Base-by-base conservation (phyloP, 208 protist genomes). In the Trypanosoma rangeli region DNA sequence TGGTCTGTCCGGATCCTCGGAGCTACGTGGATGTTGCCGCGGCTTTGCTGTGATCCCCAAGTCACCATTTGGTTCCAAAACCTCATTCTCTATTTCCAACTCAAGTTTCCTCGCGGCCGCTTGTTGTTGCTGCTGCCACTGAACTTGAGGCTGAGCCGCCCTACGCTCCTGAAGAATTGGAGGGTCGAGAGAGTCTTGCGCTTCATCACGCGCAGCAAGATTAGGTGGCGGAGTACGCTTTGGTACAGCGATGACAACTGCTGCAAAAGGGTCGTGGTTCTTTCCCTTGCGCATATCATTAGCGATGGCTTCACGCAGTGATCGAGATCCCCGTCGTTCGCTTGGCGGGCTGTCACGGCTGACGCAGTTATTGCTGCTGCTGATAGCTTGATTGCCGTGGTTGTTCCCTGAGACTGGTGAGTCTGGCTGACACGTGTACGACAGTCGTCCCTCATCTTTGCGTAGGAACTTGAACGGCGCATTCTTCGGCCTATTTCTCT, bases 161-260 rank as follows among this genome's bases (percentile, higher is more conserved):
- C 33, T 49, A 59, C 50, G 28, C 22, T 73, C 60, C 39, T 26
- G 9, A 12, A 18, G 12, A 15, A 13, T 60, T 22, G 49, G 9
- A 4, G 22, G 16, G n/a, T 65, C 67, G 33, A 26, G 33, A 31
- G 50, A 22, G 42, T 16, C 55, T 3, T 69, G 46, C 31, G 50
- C 22, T n/a, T 57, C 61, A 46, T 70, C 50, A 52, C 58, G 63
- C 31, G 66, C 46, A 33, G 61, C 58, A 16, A 46, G 5, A 53
- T 69, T 76, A 10, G 83, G 83, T n/a, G 88, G 90, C 3, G 81
- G 86, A 3, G 84, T 79, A 52, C 82, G 83, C 55, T 87, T 89
- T 18, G 91, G 91, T 1, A 96, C 87, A n/a, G 91, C 91, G 10
- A 96, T 80, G 22, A 93, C 84, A 26, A 94, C 69, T 53, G 87